These are phyloP conservation scores for Aspergillus uvarum DNA, from an alignment of 2,329 filamentous ascomycete genomes.

Conservation along the genomic window DNA sequence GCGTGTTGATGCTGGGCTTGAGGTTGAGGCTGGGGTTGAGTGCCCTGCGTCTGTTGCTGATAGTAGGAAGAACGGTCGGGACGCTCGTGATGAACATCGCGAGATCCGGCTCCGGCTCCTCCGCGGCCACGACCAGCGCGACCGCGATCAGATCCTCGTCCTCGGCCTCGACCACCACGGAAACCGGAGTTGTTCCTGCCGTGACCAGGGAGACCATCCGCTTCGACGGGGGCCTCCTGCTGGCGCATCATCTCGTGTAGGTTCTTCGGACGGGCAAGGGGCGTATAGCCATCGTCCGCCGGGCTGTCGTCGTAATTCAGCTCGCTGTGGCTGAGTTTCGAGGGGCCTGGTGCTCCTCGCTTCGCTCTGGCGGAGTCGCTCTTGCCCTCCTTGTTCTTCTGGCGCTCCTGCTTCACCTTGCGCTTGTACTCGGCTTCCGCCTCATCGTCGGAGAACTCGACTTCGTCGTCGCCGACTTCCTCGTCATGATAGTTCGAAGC, in stretches of 20 bases:
- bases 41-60: slow-evolving; percentile 14
- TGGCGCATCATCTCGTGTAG: slow-evolving; percentile 54
- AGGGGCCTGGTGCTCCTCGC: slow-evolving; percentile 37
- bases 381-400: slow-evolving; percentile 53
- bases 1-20: slow-evolving; percentile 20
- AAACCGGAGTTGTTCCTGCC: slow-evolving; percentile 37
- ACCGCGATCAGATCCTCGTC: slow-evolving; percentile 41
- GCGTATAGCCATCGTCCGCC: slow-evolving; percentile 60
- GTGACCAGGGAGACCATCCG: slow-evolving; percentile 21
- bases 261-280: slow-evolving; percentile 66
- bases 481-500: slow-evolving; percentile 95
- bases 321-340: slow-evolving; percentile 42
- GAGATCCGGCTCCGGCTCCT: slow-evolving; percentile 22
- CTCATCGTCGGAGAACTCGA: slow-evolving; percentile 96
- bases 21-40: slow-evolving; percentile 21
- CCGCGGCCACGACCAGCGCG: slow-evolving; percentile 40
- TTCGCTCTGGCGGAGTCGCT: slow-evolving; percentile 41
- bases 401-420: slow-evolving; percentile 65
- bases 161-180: slow-evolving; percentile 51
- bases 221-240: slow-evolving; percentile 39
- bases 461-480: slow-evolving; percentile 79
- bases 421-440: slow-evolving; percentile 81
- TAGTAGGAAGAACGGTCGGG: slow-evolving; percentile 31
- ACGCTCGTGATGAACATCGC: slow-evolving; percentile 29
- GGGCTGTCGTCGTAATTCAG: slow-evolving; percentile 67